Evolutionary conservation across 2,329 filamentous ascomycete genomes (phyloP), one percentile per base, ranked within the genome.

Genomic region (Clonostachys solani): DNA sequence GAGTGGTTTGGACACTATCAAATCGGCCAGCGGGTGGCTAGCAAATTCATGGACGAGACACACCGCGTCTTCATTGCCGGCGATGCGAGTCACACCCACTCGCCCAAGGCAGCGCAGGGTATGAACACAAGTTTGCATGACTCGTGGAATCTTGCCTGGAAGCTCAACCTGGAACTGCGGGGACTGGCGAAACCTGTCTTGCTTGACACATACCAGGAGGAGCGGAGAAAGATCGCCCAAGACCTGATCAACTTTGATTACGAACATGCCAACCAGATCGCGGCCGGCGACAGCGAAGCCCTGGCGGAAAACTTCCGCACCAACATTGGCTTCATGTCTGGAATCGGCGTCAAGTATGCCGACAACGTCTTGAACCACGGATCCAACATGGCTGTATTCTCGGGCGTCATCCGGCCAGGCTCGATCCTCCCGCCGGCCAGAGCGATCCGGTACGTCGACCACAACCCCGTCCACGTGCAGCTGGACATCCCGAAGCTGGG

Each of bases 401-500:
- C 71, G 58, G 74, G 76, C 37, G 72, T 75, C 23, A 74, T 74
- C 42, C 73, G 72, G 50, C 76, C 77, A 5, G 78, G 78, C 8
- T 78, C 74, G 44, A 67, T 79, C 18, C 71, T 87, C 23, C 77
- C 83, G 4, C 87, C 87, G 3, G 83, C 83, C 38, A 86, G 81
- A 63, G 86, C 85, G 16, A 87, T 84, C 1, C 78, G 87, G 29
- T 90, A 86, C 59, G 78, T 90, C 45, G 87, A 92, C 63, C 83
- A 86, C 5, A 92, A 91, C 56, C 87, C 87, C 0, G 81, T 92
- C 40, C 84, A 91, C 55, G 70, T 91, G 29, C 86, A 92, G 60
- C 79, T 89, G 6, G 87, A 91, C 57, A 87, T 91, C 41, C 87
- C 87, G 2, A 79, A 89, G 64, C 71, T 91, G 6, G 84, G 87